Evolutionary conservation across 2,329 filamentous ascomycete species (phyloP), one percentile per base, ranked within the genome.

Genomic region (Aspergillus niger): DNA sequence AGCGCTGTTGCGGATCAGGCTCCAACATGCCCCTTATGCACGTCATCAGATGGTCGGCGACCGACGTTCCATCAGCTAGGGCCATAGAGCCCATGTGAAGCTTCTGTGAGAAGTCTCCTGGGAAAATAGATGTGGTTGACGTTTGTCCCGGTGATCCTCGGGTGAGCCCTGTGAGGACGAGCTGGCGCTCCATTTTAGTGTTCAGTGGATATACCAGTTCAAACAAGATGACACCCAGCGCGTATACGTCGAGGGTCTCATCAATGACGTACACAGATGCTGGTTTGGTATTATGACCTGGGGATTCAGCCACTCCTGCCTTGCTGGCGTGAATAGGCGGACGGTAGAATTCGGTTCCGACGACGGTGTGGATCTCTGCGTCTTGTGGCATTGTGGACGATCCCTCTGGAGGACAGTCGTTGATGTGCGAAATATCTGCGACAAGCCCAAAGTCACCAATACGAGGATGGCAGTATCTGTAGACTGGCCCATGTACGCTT

Each of bases 361-460:
- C 85, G 0, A 81, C 79, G 50, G 80, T 82, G 36, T 69, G 68
- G 15, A 71, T 63, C 11, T 70, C 71, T 36, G 62, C 58, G 1
- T 60, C 20, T 11, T 20, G 4, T 3, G 69, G 59, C 26, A 65
- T 63, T 7, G 66, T 66, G 10, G 69, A 57, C 3, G 69, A 58
- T 2, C 61, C 65, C 28, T 64, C 62, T 15, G 64, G 63, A 3
- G 66, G 61, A n/a, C 49, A 62, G 11, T 76, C 76, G 59, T 74
- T 68, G 51, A 76, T 62, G 63, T 70, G 75, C 41, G 77, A 83
- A 49, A 84, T 80, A 57, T 84, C 82, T 8, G 85, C 83, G 4
- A 87, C 86, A 4, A 89, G 81, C 2, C 88, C 88, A 67, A 90
- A 90, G 68, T 90, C 88, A 2, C 87, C 88, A 56, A 90, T 89